A percentile compares a stretch with the other conserved stretches of the same genome.
These are phyloP conservation scores for Pulveroboletus sp. DNA, from an alignment of 768 basidiomycete genomes.

Conservation along the genomic window DNA sequence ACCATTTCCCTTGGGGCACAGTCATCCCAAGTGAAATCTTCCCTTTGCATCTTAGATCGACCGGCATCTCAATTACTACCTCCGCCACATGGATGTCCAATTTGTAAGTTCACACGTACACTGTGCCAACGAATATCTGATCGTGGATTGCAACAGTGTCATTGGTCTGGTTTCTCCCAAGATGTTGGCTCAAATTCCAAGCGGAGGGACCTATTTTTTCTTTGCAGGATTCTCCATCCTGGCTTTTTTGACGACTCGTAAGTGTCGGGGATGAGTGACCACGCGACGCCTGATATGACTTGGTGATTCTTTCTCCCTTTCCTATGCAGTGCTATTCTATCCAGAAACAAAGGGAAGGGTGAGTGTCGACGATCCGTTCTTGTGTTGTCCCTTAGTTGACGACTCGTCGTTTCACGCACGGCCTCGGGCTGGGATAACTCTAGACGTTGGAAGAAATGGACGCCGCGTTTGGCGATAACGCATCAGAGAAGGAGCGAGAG, in stretches of 20 bases:
- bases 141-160: constrained; percentile 10
- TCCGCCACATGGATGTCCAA: constrained; percentile 41
- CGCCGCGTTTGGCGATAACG: constrained; percentile 27
- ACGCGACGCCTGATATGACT: background rate
- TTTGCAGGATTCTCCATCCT: constrained; percentile 25
- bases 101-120: constrained; percentile 17
- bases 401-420: background rate
- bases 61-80: constrained; percentile 39
- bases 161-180: constrained; percentile 28
- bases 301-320: background rate
- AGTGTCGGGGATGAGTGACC: background rate
- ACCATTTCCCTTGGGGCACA: constrained; percentile 9
- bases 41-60: constrained; percentile 38
- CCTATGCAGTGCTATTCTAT: constrained; percentile 19
- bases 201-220: constrained; percentile 27
- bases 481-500: constrained; percentile 23
- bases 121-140: background rate
- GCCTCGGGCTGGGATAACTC: background rate
- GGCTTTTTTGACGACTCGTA: constrained; percentile 28
- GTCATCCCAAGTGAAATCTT: constrained; percentile 40
- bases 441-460: constrained; percentile 34
- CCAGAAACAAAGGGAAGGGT: constrained; percentile 33
- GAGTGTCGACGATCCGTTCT: constrained; percentile 3
- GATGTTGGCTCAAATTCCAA: constrained; percentile 19
- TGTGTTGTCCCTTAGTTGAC: background rate